Evolutionary conservation across 768 basidiomycete species (phyloP).

Genomic region (Xerocomus brunneocitrinus): DNA sequence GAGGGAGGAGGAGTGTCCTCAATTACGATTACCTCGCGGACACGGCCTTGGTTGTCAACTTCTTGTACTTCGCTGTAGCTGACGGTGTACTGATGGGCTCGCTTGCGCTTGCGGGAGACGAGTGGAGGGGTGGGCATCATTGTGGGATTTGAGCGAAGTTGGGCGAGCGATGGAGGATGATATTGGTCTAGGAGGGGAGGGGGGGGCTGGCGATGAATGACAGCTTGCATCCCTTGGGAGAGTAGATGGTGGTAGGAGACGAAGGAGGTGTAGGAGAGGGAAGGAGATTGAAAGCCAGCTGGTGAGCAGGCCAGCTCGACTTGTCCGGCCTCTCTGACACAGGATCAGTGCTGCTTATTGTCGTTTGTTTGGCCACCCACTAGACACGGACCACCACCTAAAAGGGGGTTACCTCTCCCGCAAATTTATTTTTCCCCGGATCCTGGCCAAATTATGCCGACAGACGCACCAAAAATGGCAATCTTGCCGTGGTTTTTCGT

Average conservation of each 20-base stretch:
- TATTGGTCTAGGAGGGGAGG: slow-evolving; percentile 62
- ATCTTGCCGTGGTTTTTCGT: slow-evolving; percentile 6
- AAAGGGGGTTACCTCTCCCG: background rate
- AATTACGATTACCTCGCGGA: slow-evolving; percentile 87
- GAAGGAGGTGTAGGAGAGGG: slow-evolving; percentile 13
- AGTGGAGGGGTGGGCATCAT: slow-evolving; percentile 69
- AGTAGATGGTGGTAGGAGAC: slow-evolving; percentile 44
- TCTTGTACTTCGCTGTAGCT: slow-evolving; percentile 88
- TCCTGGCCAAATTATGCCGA: slow-evolving; percentile 1
- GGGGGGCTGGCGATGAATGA: slow-evolving; percentile 58
- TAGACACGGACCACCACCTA: background rate
- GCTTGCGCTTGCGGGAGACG: slow-evolving; percentile 76
- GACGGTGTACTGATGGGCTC: slow-evolving; percentile 74
- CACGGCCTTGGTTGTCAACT: slow-evolving; percentile 69
- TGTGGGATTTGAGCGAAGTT: slow-evolving; percentile 44
- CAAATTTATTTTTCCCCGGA: slow-evolving; percentile 1
- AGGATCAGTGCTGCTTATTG: slow-evolving; percentile 31
- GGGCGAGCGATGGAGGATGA: slow-evolving; percentile 53
- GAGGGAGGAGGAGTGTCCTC: slow-evolving; percentile 83
- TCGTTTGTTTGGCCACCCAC: slow-evolving; percentile 15
- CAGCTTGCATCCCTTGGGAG: slow-evolving; percentile 66
- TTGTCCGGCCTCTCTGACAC: slow-evolving; percentile 29
- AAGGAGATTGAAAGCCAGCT: slow-evolving; percentile 35
- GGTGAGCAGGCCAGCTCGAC: slow-evolving; percentile 27
- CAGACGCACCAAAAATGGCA: slow-evolving; percentile 7